Conservation (phyloP, 2,329 filamentous ascomycete species). For the Lithohypha guttulata region DNA sequence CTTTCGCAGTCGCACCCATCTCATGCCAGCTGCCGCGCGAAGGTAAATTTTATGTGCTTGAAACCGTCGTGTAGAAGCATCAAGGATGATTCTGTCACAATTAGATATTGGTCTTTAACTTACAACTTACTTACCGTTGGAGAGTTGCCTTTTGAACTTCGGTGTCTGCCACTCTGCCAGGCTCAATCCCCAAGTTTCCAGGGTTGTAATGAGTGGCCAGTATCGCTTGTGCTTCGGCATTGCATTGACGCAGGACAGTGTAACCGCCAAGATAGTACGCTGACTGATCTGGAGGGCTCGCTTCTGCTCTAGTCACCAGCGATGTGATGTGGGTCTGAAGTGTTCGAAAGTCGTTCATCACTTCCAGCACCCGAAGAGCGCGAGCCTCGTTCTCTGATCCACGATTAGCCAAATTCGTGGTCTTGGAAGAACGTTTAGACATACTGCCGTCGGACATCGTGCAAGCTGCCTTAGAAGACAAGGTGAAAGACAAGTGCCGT, state of each 20-base stretch:
- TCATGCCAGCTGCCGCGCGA: conserved; percentile 44
- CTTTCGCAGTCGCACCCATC: conserved; percentile 47
- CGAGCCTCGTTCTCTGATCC: conserved; percentile 51
- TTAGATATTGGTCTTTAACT: no score
- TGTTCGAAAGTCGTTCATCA: conserved; percentile 54
- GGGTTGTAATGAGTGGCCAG: conserved; percentile 43
- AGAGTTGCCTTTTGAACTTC: conserved; percentile 48
- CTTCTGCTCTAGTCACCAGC: conserved; percentile 36
- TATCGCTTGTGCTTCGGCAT: conserved; percentile 44
- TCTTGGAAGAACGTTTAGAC: conserved; percentile 11
- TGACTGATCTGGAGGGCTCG: conserved; percentile 42
- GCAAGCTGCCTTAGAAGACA: no score
- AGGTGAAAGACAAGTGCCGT: no score
- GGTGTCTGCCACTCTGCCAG: conserved; percentile 28
- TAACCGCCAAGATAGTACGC: conserved; percentile 48
- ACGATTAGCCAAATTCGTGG: conserved; percentile 28
- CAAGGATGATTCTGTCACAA: conserved; percentile 45
- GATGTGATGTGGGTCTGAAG: conserved; percentile 45
- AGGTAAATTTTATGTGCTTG: conserved; percentile 52
- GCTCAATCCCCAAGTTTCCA: conserved; percentile 27
- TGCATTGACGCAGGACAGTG: conserved; percentile 45
- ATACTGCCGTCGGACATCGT: conserved; percentile 22
- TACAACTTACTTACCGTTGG: conserved; percentile 45
- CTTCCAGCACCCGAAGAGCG: conserved; percentile 51
- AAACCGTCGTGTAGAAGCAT: conserved; percentile 50